Evolutionary conservation across 768 basidiomycete species (phyloP).

Genomic region (Mycena indigotica): DNA sequence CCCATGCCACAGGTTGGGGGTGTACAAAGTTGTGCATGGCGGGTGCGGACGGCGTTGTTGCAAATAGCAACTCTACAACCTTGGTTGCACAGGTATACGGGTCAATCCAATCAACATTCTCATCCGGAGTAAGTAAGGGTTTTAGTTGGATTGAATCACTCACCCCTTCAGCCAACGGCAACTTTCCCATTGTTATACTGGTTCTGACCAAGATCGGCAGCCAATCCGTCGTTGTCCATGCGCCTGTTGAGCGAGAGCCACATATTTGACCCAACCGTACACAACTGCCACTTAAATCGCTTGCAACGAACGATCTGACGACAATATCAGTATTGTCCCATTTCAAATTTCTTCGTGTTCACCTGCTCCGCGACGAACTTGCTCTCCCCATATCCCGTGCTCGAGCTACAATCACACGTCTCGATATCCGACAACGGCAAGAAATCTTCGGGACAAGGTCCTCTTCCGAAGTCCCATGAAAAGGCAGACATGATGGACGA

Average conservation of each 20-base stretch:
- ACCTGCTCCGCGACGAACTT: background rate
- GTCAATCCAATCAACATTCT: background rate
- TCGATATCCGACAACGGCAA: background rate
- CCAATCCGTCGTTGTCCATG: constrained; percentile 42
- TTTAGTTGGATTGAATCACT: background rate
- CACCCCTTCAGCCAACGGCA: background rate
- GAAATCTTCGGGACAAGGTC: background rate
- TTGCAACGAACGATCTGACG: background rate
- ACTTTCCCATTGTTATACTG: constrained; percentile 3
- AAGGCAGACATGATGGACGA: background rate
- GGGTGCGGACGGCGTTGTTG: background rate
- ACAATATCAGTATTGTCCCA: background rate
- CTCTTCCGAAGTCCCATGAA: background rate
- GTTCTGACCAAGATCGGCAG: constrained; percentile 38
- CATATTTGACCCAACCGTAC: constrained; percentile 43
- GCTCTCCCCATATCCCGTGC: constrained; percentile 6
- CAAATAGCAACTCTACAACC: background rate
- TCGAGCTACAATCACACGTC: background rate
- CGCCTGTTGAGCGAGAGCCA: constrained; percentile 32
- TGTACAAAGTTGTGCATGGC: background rate
- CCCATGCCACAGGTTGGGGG: background rate
- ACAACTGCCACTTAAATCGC: background rate
- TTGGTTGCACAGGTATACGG: background rate
- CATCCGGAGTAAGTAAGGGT: background rate
- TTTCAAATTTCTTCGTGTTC: background rate